These are phyloP conservation scores for Limnanthes douglasii DNA, from an alignment of 345 rosid species.

Conservation along the genomic window DNA sequence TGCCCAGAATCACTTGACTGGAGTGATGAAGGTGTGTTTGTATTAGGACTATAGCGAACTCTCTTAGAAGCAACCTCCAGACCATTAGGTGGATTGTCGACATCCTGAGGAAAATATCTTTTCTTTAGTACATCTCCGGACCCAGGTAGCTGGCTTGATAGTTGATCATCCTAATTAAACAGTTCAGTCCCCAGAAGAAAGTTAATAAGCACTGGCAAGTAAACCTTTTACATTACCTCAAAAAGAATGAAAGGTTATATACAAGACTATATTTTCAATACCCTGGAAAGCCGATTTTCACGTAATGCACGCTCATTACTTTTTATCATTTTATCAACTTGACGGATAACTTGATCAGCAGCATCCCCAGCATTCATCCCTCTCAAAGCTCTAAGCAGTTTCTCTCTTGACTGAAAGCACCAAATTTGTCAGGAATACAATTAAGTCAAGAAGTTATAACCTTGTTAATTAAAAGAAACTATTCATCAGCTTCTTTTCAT, in stretches of 20 bases:
- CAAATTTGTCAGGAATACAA: constrained; percentile 10
- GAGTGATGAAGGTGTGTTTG: constrained; percentile 19
- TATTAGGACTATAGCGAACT: constrained; percentile 25
- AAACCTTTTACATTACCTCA: not conserved
- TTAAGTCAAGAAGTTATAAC: too few species aligned
- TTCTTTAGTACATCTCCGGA: constrained; percentile 50
- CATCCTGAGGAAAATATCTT: constrained; percentile 50
- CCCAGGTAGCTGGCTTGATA: constrained; percentile 28
- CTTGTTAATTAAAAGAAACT: too few species aligned
- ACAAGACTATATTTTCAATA: constrained; percentile 19
- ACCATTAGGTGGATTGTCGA: constrained; percentile 42
- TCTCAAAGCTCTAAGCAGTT: constrained; percentile 59
- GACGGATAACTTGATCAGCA: constrained; percentile 90
- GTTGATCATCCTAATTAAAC: constrained; percentile 60
- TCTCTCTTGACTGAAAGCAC: constrained; percentile 68
- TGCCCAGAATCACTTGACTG: constrained; percentile 34
- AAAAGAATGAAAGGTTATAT: not conserved
- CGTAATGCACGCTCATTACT: constrained; percentile 80
- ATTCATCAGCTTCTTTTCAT: too few species aligned
- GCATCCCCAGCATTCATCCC: constrained; percentile 92
- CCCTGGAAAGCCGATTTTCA: constrained; percentile 59
- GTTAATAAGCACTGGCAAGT: not conserved
- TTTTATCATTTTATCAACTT: constrained; percentile 74
- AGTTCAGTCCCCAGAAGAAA: constrained; percentile 11
- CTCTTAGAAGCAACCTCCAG: constrained; percentile 51